Conservation (phyloP, 208 protist genomes). For the Leishmania mexicana region DNA sequence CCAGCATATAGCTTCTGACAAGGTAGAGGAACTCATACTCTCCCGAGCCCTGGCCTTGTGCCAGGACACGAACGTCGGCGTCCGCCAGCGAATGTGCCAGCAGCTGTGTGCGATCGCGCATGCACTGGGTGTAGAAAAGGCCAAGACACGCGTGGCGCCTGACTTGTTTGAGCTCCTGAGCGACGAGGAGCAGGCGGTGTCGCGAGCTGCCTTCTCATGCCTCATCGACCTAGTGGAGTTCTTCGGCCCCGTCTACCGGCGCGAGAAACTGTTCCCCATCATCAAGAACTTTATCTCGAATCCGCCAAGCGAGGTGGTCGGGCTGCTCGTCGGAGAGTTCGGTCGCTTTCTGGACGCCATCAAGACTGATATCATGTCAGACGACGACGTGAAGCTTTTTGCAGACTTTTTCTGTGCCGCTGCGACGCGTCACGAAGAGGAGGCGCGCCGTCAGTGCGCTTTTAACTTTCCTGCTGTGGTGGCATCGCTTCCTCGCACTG, state of each 20-base stretch:
- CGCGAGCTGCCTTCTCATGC: conserved; percentile 84
- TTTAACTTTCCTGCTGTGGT: conserved; percentile 91
- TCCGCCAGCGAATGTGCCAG: conserved; percentile 84
- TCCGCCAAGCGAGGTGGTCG: conserved; percentile 82
- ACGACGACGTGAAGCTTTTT: conserved; percentile 86
- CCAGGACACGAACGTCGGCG: conserved; percentile 90
- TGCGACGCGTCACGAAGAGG: conserved; percentile 58
- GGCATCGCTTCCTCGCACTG: conserved; percentile 74
- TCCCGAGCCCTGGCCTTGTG: conserved; percentile 83
- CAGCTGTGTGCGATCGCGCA: conserved; percentile 84
- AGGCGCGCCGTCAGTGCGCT: conserved; percentile 76
- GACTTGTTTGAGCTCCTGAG: conserved; percentile 92
- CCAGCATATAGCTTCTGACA: conserved; percentile 47
- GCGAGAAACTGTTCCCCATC: conserved; percentile 86
- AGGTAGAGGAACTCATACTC: conserved; percentile 71
- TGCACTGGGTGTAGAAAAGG: conserved; percentile 73
- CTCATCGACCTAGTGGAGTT: conserved; percentile 92
- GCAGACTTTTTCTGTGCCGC: conserved; percentile 78
- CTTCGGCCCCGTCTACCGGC: conserved; percentile 84
- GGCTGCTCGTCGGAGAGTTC: conserved; percentile 85
- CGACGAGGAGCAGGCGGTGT: conserved; percentile 89
- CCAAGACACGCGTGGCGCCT: conserved; percentile 72
- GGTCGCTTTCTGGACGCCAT: conserved; percentile 88
- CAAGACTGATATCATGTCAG: conserved; percentile 76
- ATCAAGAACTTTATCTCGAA: conserved; percentile 87